A percentile compares a stretch with the other conserved stretches of the same genome.
Evolutionary conservation across 805 yeast genomes (phyloP).

Genomic region (Hanseniaspora singularis): DNA sequence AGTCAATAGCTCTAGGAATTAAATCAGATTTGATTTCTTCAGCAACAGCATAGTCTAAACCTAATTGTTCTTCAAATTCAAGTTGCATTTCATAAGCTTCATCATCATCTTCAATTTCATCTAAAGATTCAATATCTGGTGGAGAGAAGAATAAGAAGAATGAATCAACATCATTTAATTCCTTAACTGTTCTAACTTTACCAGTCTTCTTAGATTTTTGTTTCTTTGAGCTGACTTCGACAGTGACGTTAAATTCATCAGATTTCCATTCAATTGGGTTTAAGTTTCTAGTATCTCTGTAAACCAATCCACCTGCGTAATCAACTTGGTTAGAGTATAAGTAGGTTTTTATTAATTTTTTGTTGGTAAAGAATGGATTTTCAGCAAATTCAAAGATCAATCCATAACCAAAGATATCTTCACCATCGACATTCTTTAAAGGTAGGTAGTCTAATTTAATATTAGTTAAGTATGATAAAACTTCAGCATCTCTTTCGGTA

Average conservation of each 20-base stretch:
- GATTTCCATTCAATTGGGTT: constrained; percentile 66
- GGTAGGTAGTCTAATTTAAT: constrained; percentile 68
- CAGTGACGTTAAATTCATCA: constrained; percentile 71
- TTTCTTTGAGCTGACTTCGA: constrained; percentile 82
- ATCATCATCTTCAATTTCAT: constrained; percentile 21
- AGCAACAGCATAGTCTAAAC: constrained; percentile 87
- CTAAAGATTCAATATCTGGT: constrained; percentile 52
- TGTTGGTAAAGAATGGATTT: constrained; percentile 69
- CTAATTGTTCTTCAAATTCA: constrained; percentile 51
- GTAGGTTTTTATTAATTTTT: constrained; percentile 67
- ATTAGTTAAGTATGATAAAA: constrained; percentile 54
- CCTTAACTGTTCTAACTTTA: constrained; percentile 91
- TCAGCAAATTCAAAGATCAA: constrained; percentile 55
- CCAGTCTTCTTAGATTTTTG: constrained; percentile 95
- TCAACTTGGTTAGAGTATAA: constrained; percentile 90
- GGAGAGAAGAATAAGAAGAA: constrained; percentile 95
- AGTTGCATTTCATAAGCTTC: constrained; percentile 41
- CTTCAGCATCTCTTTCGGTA: constrained; percentile 81
- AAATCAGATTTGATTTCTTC: constrained; percentile 92
- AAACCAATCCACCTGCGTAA: constrained; percentile 88
- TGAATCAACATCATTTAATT: constrained; percentile 84
- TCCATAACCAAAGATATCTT: constrained; percentile 50
- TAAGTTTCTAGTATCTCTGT: constrained; percentile 90
- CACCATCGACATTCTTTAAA: constrained; percentile 21
- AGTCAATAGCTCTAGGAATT: constrained; percentile 91